Conservation (phyloP, 345 rosid genomes). For the Ceriops decandra region DNA sequence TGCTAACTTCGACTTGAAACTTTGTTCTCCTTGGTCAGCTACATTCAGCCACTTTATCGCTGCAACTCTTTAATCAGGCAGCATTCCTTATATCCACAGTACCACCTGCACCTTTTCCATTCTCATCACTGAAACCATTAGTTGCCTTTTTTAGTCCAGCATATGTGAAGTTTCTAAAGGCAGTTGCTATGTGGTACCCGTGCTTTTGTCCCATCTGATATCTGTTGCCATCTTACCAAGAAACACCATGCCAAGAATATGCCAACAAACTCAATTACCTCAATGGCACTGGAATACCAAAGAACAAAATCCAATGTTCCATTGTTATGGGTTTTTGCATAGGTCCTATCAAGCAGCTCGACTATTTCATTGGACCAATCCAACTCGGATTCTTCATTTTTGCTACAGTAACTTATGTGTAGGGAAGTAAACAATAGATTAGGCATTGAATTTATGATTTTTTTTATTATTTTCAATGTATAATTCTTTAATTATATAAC, state of each 20-base stretch:
- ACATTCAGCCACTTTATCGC: conserved; percentile 12
- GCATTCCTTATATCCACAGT: conserved; percentile 9
- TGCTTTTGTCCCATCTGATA: background rate
- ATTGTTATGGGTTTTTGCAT: background rate
- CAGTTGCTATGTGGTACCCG: background rate
- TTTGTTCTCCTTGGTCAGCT: conserved; percentile 15
- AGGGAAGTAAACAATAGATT: no score
- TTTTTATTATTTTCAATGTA: background rate
- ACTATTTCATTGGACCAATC: background rate
- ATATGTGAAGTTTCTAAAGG: conserved; percentile 6
- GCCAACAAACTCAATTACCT: conserved; percentile 1
- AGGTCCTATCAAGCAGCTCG: background rate
- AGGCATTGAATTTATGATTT: no score
- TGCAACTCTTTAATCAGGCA: conserved; percentile 10
- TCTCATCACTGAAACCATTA: conserved; percentile 7
- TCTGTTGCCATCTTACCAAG: background rate
- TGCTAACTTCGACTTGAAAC: conserved; percentile 8
- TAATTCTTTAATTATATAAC: background rate
- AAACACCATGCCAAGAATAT: background rate
- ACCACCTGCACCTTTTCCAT: conserved; percentile 17
- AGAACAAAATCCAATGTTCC: background rate
- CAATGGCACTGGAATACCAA: background rate
- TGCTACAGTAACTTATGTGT: no score
- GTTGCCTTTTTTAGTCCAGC: conserved; percentile 16
- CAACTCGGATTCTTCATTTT: background rate